These are phyloP conservation scores for Teunomyces aglyptinius DNA, from an alignment of 805 yeast species.

Conservation along the genomic window DNA sequence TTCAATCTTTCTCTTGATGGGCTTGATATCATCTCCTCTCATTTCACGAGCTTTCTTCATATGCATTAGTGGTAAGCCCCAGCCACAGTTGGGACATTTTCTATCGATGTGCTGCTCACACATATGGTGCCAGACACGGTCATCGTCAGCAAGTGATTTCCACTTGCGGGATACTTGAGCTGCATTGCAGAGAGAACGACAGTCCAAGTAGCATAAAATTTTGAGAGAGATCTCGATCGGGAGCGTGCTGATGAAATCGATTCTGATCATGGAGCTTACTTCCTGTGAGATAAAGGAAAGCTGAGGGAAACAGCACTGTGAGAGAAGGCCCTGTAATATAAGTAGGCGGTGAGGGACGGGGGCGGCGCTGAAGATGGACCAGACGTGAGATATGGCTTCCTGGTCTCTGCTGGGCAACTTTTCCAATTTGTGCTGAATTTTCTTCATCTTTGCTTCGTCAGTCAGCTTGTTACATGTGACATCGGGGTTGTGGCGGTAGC, in stretches of 20 bases:
- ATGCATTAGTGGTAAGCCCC: constrained; percentile 96
- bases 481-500: constrained; percentile 93
- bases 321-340: constrained; percentile 76
- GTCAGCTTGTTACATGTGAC: constrained; percentile 67
- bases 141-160: constrained; percentile 92
- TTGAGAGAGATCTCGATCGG: constrained; percentile 86
- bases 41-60: constrained; percentile 69
- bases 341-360: constrained; percentile 67
- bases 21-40: constrained; percentile 18
- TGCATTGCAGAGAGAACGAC: constrained; percentile 89
- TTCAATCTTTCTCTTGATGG: constrained; percentile 14
- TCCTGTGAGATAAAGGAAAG: constrained; percentile 81
- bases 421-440: constrained; percentile 58
- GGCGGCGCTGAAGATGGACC: constrained; percentile 80
- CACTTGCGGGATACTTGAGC: constrained; percentile 88
- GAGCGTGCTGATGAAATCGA: constrained; percentile 81
- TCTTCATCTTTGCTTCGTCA: constrained; percentile 61
- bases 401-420: constrained; percentile 67
- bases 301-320: constrained; percentile 95
- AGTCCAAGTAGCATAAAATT: constrained; percentile 84
- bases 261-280: constrained; percentile 73
- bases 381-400: constrained; percentile 74
- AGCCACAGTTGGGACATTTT: constrained; percentile 97
- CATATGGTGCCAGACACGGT: constrained; percentile 96
- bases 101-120: constrained; percentile 98